phyloP scores from a whole-genome alignment of 169 alveolate species.

The Eimeria sp. region DNA sequence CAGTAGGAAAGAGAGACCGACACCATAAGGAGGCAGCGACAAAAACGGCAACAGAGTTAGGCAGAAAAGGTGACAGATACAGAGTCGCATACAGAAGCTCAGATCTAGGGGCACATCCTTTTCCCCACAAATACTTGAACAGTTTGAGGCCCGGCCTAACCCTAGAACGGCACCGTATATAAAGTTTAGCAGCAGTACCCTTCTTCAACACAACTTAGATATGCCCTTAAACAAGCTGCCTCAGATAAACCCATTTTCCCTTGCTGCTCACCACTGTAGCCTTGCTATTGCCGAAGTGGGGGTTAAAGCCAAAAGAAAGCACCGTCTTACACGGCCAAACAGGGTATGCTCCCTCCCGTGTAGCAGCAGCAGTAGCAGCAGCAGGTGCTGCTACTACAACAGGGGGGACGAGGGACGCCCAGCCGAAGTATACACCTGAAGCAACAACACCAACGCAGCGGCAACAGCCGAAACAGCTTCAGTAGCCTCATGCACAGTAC shows the following conservation, averaged over 20 bases:
- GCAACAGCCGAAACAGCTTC: background rate
- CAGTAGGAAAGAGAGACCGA: background rate
- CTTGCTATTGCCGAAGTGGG: constrained; percentile 74
- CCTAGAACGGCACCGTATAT: too few species aligned
- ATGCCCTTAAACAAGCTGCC: too few species aligned
- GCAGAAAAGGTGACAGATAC: background rate
- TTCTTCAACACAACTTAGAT: too few species aligned
- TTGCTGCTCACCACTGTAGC: constrained; percentile 64
- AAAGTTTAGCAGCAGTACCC: too few species aligned
- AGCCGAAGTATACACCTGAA: constrained; percentile 76
- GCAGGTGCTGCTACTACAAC: background rate
- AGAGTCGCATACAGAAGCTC: too few species aligned
- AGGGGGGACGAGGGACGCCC: constrained; percentile 36
- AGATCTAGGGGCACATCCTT: too few species aligned
- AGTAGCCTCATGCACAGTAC: background rate
- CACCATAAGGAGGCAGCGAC: background rate
- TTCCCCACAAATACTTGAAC: too few species aligned
- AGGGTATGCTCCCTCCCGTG: background rate
- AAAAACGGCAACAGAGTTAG: background rate
- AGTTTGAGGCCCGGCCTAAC: too few species aligned
- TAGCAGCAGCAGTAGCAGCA: background rate
- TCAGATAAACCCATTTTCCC: background rate
- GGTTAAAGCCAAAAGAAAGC: constrained; percentile 81
- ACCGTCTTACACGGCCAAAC: constrained; percentile 44
- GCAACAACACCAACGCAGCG: background rate